A percentile compares a stretch with the other conserved stretches of the same genome.
Evolutionary conservation across 768 basidiomycete genomes (phyloP).

Genomic region (Lepiota brunneoincarnata): DNA sequence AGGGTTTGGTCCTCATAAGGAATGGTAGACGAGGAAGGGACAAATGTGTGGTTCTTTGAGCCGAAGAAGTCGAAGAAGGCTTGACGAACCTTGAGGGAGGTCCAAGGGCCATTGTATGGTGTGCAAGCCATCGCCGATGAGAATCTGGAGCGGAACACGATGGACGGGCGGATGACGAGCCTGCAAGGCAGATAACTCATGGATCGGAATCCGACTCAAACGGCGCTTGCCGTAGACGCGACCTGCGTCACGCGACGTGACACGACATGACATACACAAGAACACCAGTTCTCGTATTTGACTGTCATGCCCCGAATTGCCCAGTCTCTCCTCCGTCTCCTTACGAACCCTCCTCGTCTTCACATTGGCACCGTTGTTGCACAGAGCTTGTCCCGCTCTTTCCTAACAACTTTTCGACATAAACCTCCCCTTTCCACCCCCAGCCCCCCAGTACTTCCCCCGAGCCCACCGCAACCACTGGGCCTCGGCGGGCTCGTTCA

Average conservation of each 20-base stretch:
- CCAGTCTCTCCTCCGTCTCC: constrained; percentile 31
- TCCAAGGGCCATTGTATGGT: constrained; percentile 55
- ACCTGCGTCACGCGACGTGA: constrained; percentile 9
- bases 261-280: not conserved
- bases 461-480: constrained; percentile 27
- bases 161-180: not conserved
- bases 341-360: constrained; percentile 31
- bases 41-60: constrained; percentile 78
- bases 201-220: constrained; percentile 14
- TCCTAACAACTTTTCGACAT: constrained; percentile 8
- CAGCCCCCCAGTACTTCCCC: constrained; percentile 15
- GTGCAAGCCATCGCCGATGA: constrained; percentile 34
- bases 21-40: constrained; percentile 88
- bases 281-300: not conserved
- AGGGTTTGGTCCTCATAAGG: constrained; percentile 98
- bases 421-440: constrained; percentile 5
- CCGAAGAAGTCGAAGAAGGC: constrained; percentile 92
- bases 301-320: constrained; percentile 43
- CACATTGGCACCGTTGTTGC: constrained; percentile 17
- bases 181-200: constrained; percentile 6
- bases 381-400: constrained; percentile 14
- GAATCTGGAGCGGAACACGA: constrained; percentile 18
- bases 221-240: constrained; percentile 6
- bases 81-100: constrained; percentile 79
- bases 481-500: constrained; percentile 44